Base-by-base conservation (phyloP, 768 basidiomycete species). In the Podaxis sp. region DNA sequence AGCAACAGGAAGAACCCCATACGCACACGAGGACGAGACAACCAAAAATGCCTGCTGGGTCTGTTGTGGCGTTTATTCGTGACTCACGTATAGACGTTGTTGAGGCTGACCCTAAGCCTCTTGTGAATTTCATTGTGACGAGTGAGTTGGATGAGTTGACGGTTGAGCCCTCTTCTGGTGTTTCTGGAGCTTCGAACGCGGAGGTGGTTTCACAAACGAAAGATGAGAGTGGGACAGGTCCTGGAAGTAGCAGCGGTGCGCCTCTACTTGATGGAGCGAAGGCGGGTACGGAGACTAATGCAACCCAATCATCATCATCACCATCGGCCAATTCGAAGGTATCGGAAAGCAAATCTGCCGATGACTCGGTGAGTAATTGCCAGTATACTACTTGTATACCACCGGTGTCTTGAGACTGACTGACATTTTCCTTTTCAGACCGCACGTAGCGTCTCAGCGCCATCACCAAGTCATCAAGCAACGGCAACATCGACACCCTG, bases 41-140 rank as follows among this genome's bases (percentile, higher is more conserved):
- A 65, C 87, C 86, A 4, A 91, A 87, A 71, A 84, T 90, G 82
- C 89, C 89, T 54, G 84, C 77, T 57, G 90, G 89, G 22, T 86
- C 88, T 52, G 82, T 81, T 46, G 87, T 92, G 59, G 90, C 87
- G 39, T 90, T 90, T 74, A 87, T 87, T 72, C 87, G 89, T 42
- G 84, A 86, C 70, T 84, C 84, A 6, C 80, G 81, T 36, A 80
- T 85, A 40, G 84, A 86, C 60, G 72, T 74, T 15, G 78, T 82
- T 36, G 79, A 77, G 61, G 75, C 76, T 40, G 82, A 85, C 67
- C 67, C 79, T 3, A 82, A 80, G 59, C 71, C 79, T 15, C 66
- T 79, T 9, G 89, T 93, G 62, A 87, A 84, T 65, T 95, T 95
- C 76, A 90, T 87, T 52, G 89, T 94, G 51, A 83, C 78, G 60